These are phyloP conservation scores for Talaromyces nanjingensis DNA, from an alignment of 495 filamentous ascomycete genomes.

Conservation along the genomic window DNA sequence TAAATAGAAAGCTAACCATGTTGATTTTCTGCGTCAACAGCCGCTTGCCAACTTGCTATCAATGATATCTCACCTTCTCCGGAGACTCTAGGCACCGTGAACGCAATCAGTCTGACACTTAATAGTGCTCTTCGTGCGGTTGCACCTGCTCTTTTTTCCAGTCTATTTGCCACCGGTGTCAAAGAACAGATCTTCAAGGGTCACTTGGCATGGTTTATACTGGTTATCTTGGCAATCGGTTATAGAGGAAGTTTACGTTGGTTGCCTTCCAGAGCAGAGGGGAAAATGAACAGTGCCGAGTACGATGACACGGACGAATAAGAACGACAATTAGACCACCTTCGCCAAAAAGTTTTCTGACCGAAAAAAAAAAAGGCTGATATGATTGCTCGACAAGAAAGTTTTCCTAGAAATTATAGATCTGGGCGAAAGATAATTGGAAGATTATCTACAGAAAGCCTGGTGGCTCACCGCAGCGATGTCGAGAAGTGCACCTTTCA, in stretches of 20 bases:
- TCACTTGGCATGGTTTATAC: conserved; percentile 59
- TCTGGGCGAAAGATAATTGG: not conserved
- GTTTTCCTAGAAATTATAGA: not conserved
- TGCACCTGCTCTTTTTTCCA: conserved; percentile 52
- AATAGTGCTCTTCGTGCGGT: conserved; percentile 47
- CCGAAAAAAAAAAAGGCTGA: not conserved
- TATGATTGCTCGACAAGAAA: not conserved
- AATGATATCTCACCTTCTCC: conserved; percentile 61
- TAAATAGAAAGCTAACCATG: not conserved
- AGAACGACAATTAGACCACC: not conserved
- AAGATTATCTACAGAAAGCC: no score
- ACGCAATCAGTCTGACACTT: conserved; percentile 53
- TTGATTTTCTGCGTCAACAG: conserved; percentile 12
- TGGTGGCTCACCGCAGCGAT: no score
- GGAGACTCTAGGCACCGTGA: conserved; percentile 53
- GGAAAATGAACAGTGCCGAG: not conserved
- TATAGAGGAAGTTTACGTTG: conserved; percentile 25
- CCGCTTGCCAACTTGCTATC: conserved; percentile 57
- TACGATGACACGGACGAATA: not conserved
- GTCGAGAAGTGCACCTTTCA: no score
- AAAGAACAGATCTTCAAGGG: conserved; percentile 48
- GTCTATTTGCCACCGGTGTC: conserved; percentile 54
- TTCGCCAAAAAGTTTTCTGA: not conserved
- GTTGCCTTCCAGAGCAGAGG: conserved; percentile 6
- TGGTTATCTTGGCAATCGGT: conserved; percentile 39